These are phyloP conservation scores for Leishmania turanica DNA, from an alignment of 208 protist species.

Conservation along the genomic window DNA sequence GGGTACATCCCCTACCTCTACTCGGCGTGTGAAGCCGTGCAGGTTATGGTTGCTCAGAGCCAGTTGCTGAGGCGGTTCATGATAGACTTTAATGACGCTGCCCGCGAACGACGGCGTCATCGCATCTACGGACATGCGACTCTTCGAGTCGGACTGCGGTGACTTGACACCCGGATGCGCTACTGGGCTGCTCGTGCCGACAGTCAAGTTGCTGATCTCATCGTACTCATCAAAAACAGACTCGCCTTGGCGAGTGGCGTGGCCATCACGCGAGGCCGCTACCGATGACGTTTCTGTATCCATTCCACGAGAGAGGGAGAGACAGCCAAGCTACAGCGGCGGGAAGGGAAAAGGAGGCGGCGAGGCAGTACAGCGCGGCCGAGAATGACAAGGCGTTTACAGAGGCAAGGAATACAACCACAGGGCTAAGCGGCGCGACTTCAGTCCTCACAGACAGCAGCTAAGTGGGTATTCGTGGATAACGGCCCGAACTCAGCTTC, in stretches of 20 bases:
- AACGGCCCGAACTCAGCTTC: neutral
- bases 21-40: conserved; percentile 36
- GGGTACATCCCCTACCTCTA: conserved; percentile 38
- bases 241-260: conserved; percentile 6
- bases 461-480: neutral
- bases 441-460: neutral
- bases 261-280: conserved; percentile 14
- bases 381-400: neutral
- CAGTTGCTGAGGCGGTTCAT: conserved; percentile 33
- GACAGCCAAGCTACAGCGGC: neutral
- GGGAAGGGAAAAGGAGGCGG: neutral
- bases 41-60: conserved; percentile 52
- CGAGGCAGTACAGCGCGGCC: neutral
- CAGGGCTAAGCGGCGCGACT: neutral
- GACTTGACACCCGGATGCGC: conserved; percentile 4
- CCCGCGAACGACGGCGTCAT: conserved; percentile 6
- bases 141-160: conserved; percentile 22
- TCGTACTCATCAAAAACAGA: conserved; percentile 44
- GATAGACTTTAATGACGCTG: neutral
- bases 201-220: conserved; percentile 49
- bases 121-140: neutral
- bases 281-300: conserved; percentile 17
- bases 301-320: conserved; percentile 10
- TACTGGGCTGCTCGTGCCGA: conserved; percentile 27
- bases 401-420: neutral